Conservation (phyloP, 208 protist species). For the Trypanosoma boissoni region DNA sequence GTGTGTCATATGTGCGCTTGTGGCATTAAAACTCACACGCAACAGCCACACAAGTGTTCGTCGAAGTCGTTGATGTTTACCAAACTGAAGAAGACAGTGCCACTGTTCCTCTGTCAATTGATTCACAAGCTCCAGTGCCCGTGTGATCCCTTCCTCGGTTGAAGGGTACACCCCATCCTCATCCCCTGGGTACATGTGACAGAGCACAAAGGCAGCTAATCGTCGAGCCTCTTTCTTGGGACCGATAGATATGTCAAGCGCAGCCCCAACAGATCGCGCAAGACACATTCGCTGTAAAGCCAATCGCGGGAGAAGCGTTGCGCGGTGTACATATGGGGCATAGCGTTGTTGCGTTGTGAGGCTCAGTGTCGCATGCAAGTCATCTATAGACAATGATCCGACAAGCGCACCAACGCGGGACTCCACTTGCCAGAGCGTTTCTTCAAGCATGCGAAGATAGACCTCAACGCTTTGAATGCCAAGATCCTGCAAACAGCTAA, state of each 20-base stretch:
- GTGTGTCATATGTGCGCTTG: background rate
- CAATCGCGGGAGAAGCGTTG: slow-evolving; percentile 29
- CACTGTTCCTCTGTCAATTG: slow-evolving; percentile 53
- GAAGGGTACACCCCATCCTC: slow-evolving; percentile 3
- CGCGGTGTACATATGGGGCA: slow-evolving; percentile 23
- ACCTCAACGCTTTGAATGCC: slow-evolving; percentile 62
- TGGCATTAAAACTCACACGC: slow-evolving; percentile 18
- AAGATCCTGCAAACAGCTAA: slow-evolving; percentile 66
- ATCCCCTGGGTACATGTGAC: slow-evolving; percentile 12
- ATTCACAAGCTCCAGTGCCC: slow-evolving; percentile 37
- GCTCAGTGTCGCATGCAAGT: slow-evolving; percentile 28
- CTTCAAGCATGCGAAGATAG: slow-evolving; percentile 76
- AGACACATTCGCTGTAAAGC: slow-evolving; percentile 46
- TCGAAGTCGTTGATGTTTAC: slow-evolving; percentile 43
- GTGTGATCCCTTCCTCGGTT: slow-evolving; percentile 7
- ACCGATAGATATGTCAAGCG: slow-evolving; percentile 32
- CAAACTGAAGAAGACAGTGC: slow-evolving; percentile 48
- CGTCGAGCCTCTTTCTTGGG: slow-evolving; percentile 28
- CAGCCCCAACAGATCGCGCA: slow-evolving; percentile 40
- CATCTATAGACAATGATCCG: slow-evolving; percentile 22
- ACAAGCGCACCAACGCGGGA: slow-evolving; percentile 48
- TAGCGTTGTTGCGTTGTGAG: slow-evolving; percentile 22
- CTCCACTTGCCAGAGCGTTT: slow-evolving; percentile 75
- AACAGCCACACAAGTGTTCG: slow-evolving; percentile 51
- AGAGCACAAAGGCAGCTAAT: slow-evolving; percentile 47